phyloP scores from a whole-genome alignment of 1,284 basidiomycete species.

The Apiotrichum gracile region DNA sequence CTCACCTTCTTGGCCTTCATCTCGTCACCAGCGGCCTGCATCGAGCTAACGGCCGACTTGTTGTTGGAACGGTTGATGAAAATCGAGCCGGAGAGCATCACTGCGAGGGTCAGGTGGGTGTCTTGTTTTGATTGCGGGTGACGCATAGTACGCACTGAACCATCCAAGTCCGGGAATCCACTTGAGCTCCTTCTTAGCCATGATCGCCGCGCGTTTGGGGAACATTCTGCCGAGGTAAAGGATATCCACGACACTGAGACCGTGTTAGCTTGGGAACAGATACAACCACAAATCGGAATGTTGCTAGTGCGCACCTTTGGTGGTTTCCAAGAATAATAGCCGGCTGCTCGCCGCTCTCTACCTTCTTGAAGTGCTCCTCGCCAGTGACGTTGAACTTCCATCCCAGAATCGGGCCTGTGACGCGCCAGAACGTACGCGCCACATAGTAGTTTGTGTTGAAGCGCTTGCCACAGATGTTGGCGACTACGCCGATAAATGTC shows the following conservation, averaged over 20 bases:
- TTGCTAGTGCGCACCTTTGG: constrained; percentile 57
- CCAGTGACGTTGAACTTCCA: constrained; percentile 77
- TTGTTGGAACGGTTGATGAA: constrained; percentile 87
- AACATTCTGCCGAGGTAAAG: constrained; percentile 80
- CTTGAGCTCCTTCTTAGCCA: constrained; percentile 87
- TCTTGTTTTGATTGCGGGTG: no score
- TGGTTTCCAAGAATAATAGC: constrained; percentile 82
- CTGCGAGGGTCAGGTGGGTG: constrained; percentile 24
- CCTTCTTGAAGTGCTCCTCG: constrained; percentile 63
- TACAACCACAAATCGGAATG: no score
- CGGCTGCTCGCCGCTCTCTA: constrained; percentile 51
- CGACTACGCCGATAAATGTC: constrained; percentile 62
- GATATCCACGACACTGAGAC: constrained; percentile 69
- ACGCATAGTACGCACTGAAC: constrained; percentile 53
- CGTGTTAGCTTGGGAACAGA: constrained; percentile 1
- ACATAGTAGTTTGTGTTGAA: constrained; percentile 82
- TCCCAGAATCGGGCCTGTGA: constrained; percentile 65
- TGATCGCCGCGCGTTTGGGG: constrained; percentile 77
- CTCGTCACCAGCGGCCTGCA: constrained; percentile 70
- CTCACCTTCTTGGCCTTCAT: constrained; percentile 68
- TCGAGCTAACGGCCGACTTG: constrained; percentile 66
- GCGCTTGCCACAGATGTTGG: constrained; percentile 63
- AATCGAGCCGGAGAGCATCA: constrained; percentile 83
- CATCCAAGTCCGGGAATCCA: constrained; percentile 82
- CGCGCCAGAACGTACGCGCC: constrained; percentile 73